These are phyloP conservation scores for Phyllosticta ampelicida DNA, from an alignment of 2,329 filamentous ascomycete genomes.

Conservation along the genomic window DNA sequence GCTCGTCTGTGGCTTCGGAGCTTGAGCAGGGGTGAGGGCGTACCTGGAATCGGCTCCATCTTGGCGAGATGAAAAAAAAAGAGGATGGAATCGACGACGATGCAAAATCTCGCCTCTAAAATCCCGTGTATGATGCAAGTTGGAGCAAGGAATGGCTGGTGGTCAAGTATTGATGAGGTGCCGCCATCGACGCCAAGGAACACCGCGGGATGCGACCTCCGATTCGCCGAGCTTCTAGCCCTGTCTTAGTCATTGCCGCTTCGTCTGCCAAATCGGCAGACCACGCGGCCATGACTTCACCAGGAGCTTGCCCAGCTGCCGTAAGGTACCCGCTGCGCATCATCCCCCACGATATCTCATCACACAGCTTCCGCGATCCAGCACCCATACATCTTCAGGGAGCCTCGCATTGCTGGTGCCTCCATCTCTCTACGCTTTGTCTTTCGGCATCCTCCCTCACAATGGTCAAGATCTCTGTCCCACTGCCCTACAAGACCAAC, in stretches of 20 bases:
- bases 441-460: constrained; percentile 1
- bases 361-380: constrained; percentile 1
- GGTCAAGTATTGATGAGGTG: neutral
- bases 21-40: neutral
- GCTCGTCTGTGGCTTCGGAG: neutral
- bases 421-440: neutral
- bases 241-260: neutral
- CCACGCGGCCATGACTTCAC: neutral
- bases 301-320: neutral
- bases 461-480: neutral
- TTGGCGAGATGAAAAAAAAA: neutral
- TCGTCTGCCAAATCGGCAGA: neutral
- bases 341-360: constrained; percentile 10
- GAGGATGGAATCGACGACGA: neutral
- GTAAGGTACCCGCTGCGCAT: constrained; percentile 1
- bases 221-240: neutral
- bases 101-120: neutral
- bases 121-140: neutral
- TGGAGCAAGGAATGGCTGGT: neutral
- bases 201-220: neutral
- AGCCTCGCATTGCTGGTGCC: neutral
- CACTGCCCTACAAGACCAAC: neutral
- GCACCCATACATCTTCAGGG: neutral
- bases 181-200: neutral
- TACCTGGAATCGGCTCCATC: constrained; percentile 10